Base-by-base conservation (phyloP, 2,329 filamentous ascomycete species). In the Fusarium sarcochroum region DNA sequence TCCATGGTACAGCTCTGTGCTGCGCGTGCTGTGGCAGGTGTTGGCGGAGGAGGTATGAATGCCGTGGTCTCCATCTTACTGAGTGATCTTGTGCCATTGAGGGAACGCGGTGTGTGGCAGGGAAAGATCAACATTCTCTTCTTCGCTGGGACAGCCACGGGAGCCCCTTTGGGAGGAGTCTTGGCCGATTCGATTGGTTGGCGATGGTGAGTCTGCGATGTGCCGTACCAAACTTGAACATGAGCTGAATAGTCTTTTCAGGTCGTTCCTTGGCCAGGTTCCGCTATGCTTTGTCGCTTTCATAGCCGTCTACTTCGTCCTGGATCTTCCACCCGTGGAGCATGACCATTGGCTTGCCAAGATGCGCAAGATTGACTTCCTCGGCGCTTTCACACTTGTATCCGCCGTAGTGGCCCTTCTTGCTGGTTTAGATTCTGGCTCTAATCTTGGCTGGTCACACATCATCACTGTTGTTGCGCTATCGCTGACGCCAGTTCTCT, bases 131-230 rank as follows among this genome's bases (percentile, higher is more conserved):
- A 94, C 76, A 86, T 94, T 65, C 84, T 93, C 48, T 93, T 86
- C 72, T 90, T 90, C 0, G 79, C 83, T 18, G 92, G 91, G n/a
- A 86, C 90, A 5, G 87, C 88, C 7, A 83, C 85, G 7, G 92
- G 92, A 4, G 91, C 89, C 6, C 91, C 92, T 0, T 69, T 95
- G 0, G 92, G 88, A 67, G 92, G 92, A 4, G 76, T 92, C 8
- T 77, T 94, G n/a, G 87, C 91, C 0, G 91, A 94, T 76, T 87
- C 84, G 6, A 85, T 94, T 51, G 91, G 91, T 34, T 94, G 92
- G 92, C 83, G 92, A 68, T 93, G 91, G 89, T 89, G 79, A 75
- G 81, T 74, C 35, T 18, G 9, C 18, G 21, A 5, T 7, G 3
- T 8, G 11, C 18, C 34, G 17, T 50, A 6, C 45, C n/a, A 20